phyloP scores from a whole-genome alignment of 2,329 filamentous ascomycete species.

The Aspergillus latus region DNA sequence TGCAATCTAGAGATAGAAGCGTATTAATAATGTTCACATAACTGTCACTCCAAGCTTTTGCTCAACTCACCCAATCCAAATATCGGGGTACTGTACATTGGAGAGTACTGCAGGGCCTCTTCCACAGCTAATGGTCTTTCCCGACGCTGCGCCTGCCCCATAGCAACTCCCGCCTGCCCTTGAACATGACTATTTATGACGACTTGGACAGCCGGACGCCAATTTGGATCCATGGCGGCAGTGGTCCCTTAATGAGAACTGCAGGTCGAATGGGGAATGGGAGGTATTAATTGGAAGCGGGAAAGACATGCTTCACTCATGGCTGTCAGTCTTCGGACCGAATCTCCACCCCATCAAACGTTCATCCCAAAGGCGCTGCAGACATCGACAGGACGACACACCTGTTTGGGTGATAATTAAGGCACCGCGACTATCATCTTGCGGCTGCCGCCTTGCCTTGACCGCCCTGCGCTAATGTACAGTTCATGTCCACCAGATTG shows the following conservation, averaged over 20 bases:
- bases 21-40: conserved; percentile 23
- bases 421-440: conserved; percentile 22
- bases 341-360: conserved; percentile 17
- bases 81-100: conserved; percentile 50
- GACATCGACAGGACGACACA: conserved; percentile 12
- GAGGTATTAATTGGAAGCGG: conserved; percentile 20
- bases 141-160: conserved; percentile 30
- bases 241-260: conserved; percentile 24
- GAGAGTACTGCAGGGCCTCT: conserved; percentile 50
- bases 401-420: conserved; percentile 18
- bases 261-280: conserved; percentile 23
- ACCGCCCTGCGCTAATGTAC: conserved; percentile 28
- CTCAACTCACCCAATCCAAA: conserved; percentile 44
- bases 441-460: conserved; percentile 23
- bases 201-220: conserved; percentile 43
- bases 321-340: conserved; percentile 26
- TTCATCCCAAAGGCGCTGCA: conserved; percentile 13
- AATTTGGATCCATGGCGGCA: conserved; percentile 42
- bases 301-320: conserved; percentile 32
- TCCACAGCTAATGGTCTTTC: conserved; percentile 45
- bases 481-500: conserved; percentile 9
- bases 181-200: conserved; percentile 41
- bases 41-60: conserved; percentile 5
- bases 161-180: conserved; percentile 25
- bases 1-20: conserved; percentile 35